Base-by-base conservation (phyloP, 306 rosid species). In the Citrullus mucosospermus region DNA sequence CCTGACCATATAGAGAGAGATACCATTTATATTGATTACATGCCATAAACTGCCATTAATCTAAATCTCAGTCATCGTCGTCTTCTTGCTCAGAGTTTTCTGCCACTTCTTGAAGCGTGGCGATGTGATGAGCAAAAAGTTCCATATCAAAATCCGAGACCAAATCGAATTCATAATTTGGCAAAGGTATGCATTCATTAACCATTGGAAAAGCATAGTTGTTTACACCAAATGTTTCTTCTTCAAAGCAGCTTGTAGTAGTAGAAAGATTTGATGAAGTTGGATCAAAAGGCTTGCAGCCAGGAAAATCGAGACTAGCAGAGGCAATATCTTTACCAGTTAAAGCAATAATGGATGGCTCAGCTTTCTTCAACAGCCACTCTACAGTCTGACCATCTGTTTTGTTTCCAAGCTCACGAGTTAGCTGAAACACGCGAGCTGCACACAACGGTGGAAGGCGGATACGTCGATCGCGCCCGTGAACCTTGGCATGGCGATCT, bases 341-440 rank as follows among this genome's bases (percentile, higher is more conserved):
- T 54, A 61, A 16, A 28, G 77, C 81, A 17, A 59, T 20, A 69
- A 81, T 59, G 55, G 91, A 81, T 0, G 90, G 88, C 20, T 82
- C 79, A 6, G 90, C 91, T 6, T 90, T 78, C 41, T 79, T 80
- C 15, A 88, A 80, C 54, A 90, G 88, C 90, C 90, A 90, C 69
- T 57, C 86, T n/a, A 88, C 78, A 63, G 91, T 88, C 79, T 85
- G 83, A 4, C 94, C 91, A 2, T 85, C 78, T 11, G 85, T 85
- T 60, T 82, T 82, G 72, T 76, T 67, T 12, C 89, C 89, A 2
- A 90, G 86, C 84, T 84, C 88, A 0, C 59, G 48, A 5, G 90
- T 88, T 67, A 90, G 90, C 54, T 88, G 84, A 78, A 82, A 85
- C 41, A 88, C 48, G 0, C 85, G 76, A 2, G 91, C 86, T 28